Evolutionary conservation across 257 asterid genomes (phyloP), one percentile per base, ranked within the genome.

Genomic region (Mentha longifolia): DNA sequence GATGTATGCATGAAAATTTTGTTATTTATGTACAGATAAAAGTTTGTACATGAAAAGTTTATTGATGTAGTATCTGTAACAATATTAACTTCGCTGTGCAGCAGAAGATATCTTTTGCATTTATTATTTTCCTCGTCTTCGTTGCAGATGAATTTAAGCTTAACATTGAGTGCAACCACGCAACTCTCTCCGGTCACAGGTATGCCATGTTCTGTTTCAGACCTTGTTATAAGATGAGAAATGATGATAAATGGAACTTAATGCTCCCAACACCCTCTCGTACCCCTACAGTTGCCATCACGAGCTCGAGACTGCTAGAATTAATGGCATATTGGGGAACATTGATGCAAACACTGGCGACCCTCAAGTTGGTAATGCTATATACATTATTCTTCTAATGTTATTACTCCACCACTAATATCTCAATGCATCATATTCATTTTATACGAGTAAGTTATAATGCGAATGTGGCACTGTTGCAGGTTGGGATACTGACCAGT

Each of bases 401-500:
- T 9, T 5, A 66, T 61, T 10, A 22, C 25, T 22, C 25, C 25
- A 25, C 14, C 17, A 31, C 22, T 59, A 35, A 39, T 22, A 22
- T 22, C 25, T 28, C 17, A 28, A 39, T 11, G 51, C 22, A 2
- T 16, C 1, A n/a, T n/a, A 6, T 33, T 61, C n/a, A 62, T 19
- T 56, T 47, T 42, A 14, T 54, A 6, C 12, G 15, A 12, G 16
- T 45, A 61, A 37, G 7, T 52, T 61, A 45, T 67, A 65, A 71
- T n/a, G 15, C 2, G 60, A 65, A 52, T 17, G 35, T 30, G 59
- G 30, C 6, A 13, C 20, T 67, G 17, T 72, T 56, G 68, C 87
- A 94, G 99, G 99, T 76, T 95, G 99, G 99, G 99, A 95, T 72
- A 95, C 99, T 0, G 99, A 95, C 83, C 99, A 95, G 77, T 95